Conservation (phyloP, 805 yeast genomes). For the Candida nemodendra region DNA sequence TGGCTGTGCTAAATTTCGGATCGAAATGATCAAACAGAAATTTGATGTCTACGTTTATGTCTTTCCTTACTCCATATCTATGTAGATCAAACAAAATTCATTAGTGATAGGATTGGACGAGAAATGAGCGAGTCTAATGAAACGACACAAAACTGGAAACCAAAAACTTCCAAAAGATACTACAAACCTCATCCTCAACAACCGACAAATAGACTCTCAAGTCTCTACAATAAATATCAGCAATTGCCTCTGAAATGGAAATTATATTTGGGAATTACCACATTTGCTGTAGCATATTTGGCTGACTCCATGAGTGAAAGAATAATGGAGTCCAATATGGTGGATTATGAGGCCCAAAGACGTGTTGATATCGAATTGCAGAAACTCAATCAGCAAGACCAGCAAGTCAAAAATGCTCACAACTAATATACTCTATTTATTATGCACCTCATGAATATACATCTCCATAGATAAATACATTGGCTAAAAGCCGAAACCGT, state of each 20-base stretch:
- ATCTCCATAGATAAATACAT: no score
- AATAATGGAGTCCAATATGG: constrained; percentile 31
- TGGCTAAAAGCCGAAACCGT: no score
- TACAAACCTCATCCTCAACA: constrained; percentile 11
- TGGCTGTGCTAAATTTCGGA: no score
- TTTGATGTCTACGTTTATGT: no score
- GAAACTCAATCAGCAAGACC: constrained; percentile 1
- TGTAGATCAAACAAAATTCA: no score
- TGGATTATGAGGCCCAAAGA: constrained; percentile 33
- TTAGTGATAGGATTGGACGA: no score
- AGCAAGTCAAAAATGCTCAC: constrained; percentile 4
- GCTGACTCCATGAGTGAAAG: constrained; percentile 31
- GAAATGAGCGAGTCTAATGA: no score
- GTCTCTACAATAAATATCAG: constrained; percentile 19
- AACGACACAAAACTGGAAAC: neutral
- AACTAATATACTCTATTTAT: no score
- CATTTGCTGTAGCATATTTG: constrained; percentile 30
- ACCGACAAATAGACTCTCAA: constrained; percentile 2
- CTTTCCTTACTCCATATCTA: no score
- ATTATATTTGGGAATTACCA: constrained; percentile 31
- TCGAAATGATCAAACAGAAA: no score
- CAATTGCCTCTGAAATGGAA: constrained; percentile 29
- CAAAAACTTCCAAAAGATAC: constrained; percentile 3
- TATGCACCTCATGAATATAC: no score
- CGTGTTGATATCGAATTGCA: constrained; percentile 29